phyloP scores from a whole-genome alignment of 75 land plant genomes.

The Chamaecyparis obtusa region DNA sequence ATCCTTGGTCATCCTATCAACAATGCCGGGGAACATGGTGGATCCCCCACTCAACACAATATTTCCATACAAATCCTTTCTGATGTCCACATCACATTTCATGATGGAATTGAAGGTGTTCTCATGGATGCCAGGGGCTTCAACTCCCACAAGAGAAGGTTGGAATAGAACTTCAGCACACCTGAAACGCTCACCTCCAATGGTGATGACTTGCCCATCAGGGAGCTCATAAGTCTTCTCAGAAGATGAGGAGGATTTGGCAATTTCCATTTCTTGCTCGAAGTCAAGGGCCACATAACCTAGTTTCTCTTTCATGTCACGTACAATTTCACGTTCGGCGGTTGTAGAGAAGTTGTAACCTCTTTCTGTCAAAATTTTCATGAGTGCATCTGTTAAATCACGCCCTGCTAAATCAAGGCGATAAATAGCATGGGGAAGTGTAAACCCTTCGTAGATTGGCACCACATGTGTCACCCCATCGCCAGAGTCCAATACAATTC shows the following conservation, averaged over 20 bases:
- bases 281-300: constrained; percentile 31
- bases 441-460: constrained; percentile 30
- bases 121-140: constrained; percentile 40
- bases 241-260: background rate
- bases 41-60: constrained; percentile 55
- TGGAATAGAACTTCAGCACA: constrained; percentile 37
- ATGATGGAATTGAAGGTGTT: constrained; percentile 45
- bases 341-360: constrained; percentile 42
- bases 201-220: constrained; percentile 21
- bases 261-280: constrained; percentile 25
- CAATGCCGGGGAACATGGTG: constrained; percentile 47
- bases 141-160: constrained; percentile 26
- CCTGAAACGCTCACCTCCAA: constrained; percentile 26
- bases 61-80: constrained; percentile 48
- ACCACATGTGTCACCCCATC: constrained; percentile 44
- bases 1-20: constrained; percentile 47
- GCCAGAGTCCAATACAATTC: constrained; percentile 32
- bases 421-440: constrained; percentile 30
- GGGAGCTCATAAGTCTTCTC: constrained; percentile 29
- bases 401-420: constrained; percentile 40
- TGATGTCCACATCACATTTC: constrained; percentile 52
- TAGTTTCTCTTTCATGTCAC: constrained; percentile 37
- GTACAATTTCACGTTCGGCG: constrained; percentile 39
- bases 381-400: constrained; percentile 35
- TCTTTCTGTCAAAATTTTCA: constrained; percentile 35